phyloP scores from a whole-genome alignment of 192 early-diverging fungal species.

The Anaeromyces robustus region DNA sequence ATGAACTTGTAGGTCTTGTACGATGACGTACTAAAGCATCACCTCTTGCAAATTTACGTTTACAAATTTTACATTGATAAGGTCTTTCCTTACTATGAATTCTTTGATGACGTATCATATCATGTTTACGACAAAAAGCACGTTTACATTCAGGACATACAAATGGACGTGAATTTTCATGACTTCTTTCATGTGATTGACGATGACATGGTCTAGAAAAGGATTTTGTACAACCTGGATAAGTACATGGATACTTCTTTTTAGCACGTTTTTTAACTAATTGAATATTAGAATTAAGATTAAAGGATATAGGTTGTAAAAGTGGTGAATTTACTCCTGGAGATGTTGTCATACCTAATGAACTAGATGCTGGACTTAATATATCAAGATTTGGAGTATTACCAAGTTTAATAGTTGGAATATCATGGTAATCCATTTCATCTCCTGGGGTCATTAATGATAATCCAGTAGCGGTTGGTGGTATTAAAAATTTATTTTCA shows the following conservation, averaged over 20 bases:
- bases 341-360: background rate
- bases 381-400: background rate
- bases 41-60: background rate
- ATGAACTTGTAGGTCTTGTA: background rate
- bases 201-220: background rate
- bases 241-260: background rate
- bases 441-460: background rate
- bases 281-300: background rate
- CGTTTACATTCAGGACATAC: conserved; percentile 3
- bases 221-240: background rate
- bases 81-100: conserved; percentile 5
- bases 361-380: background rate
- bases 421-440: background rate
- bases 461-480: background rate
- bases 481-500: background rate
- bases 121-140: conserved; percentile 2
- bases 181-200: conserved; percentile 1
- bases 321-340: background rate
- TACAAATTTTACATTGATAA: conserved; percentile 2
- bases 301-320: background rate
- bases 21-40: background rate
- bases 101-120: conserved; percentile 2
- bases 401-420: background rate
- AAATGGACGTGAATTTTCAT: conserved; percentile 3
- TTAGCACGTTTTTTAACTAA: background rate